Base-by-base conservation (phyloP, 805 yeast genomes). In the Jamesozyma jinghongensis region DNA sequence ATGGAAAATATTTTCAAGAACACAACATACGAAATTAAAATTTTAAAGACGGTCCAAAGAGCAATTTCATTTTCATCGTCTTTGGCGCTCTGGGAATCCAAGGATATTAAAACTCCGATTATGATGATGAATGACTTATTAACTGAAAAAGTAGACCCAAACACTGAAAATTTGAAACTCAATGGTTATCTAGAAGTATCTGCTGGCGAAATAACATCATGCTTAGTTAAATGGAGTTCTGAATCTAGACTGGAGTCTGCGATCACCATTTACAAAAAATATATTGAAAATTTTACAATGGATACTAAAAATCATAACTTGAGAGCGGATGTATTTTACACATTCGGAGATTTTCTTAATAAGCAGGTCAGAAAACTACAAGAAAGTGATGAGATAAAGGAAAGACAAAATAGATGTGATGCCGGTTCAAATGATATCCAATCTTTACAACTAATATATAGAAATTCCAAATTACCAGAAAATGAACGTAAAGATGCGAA, bases 271-370 rank as follows among this genome's bases (percentile, higher is more conserved):
- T 70, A 79, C 71, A 59, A 63, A 1, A 64, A 68, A 5, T 81
- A 80, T 52, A 76, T 85, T 14, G 62, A 67, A 5, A 71, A 52
- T 34, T 41, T 61, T 11, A 37, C 56, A 4, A 45, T 46, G 11
- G 36, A 53, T 2, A 47, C 50, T 4, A 19, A 43, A 4, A 52
- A 54, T 4, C 42, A 38, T 12, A 52, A 53, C 1, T 62, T 61
- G 26, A 53, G 61, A 32, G 74, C 79, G 0, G 58, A 64, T 28
- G 70, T 79, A 5, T 81, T 59, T 52, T 80, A 74, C 45, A 66
- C 69, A 2, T 70, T 82, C 49, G 97, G 88, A 0, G 65, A 69
- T 25, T 87, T 87, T 53, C 83, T 95, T 55, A 82, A 81, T 50
- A 61, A 66, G 5, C 88, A 84, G 50, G 60, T 73, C 22, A 70